Evolutionary conservation across 2,329 filamentous ascomycete genomes (phyloP).

Genomic region (Cercospora citrullina): DNA sequence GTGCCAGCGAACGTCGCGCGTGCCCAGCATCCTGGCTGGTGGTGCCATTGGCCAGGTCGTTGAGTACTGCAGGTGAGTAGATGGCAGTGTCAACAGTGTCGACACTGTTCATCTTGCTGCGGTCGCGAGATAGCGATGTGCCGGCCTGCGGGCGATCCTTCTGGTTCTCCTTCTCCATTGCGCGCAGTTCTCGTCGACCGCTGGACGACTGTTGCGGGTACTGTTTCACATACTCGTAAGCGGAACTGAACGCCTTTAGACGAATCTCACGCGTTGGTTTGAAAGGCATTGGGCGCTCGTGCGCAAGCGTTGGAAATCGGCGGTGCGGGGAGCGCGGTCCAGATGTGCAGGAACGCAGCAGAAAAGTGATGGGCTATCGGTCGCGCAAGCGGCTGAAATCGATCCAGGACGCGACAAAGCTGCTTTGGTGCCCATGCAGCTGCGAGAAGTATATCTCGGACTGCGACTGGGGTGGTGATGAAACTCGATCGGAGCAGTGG

Average conservation of each 20-base stretch:
- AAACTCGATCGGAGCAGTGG: not conserved
- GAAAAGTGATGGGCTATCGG: not conserved
- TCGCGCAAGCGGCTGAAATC: constrained; percentile 2
- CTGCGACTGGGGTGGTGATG: not conserved
- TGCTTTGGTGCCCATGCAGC: not conserved
- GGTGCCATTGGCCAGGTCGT: constrained; percentile 23
- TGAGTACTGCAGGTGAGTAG: constrained; percentile 17
- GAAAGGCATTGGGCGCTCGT: constrained; percentile 7
- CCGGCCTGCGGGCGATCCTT: constrained; percentile 16
- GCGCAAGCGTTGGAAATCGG: not conserved
- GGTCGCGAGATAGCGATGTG: constrained; percentile 11
- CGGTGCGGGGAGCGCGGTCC: not conserved
- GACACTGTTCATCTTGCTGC: constrained; percentile 29
- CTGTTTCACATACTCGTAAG: constrained; percentile 29
- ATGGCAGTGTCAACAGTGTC: constrained; percentile 29
- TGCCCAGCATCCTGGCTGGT: constrained; percentile 32
- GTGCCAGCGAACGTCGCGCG: constrained; percentile 1
- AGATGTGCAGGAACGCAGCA: constrained; percentile 2
- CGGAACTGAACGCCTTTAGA: constrained; percentile 29
- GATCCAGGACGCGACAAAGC: not conserved
- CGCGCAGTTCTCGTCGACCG: constrained; percentile 28
- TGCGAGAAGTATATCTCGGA: not conserved
- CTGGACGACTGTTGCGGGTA: constrained; percentile 32
- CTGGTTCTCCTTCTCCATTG: constrained; percentile 28
- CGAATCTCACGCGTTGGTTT: constrained; percentile 20